phyloP scores from a whole-genome alignment of 192 early-diverging fungal genomes.

The Coemansia sp. region DNA sequence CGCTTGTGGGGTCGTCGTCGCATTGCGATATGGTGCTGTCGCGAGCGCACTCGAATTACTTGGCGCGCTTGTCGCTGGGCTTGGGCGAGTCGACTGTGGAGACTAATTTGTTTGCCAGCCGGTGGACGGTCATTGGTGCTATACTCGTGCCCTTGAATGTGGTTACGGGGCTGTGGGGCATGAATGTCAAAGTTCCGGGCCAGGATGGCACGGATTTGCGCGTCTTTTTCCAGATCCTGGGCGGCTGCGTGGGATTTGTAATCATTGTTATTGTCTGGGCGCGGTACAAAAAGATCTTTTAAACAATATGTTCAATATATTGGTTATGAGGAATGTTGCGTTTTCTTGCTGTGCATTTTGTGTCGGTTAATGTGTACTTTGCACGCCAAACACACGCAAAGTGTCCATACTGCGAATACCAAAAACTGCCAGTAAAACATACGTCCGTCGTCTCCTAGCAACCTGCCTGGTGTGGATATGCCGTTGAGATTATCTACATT shows the following conservation, averaged over 20 bases:
- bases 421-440: slow-evolving; percentile 20
- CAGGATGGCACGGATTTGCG: slow-evolving; percentile 24
- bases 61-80: slow-evolving; percentile 67
- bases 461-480: slow-evolving; percentile 16
- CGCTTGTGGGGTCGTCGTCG: slow-evolving; percentile 64
- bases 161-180: slow-evolving; percentile 73
- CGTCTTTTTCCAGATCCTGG: slow-evolving; percentile 37
- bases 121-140: slow-evolving; percentile 80
- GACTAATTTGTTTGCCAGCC: slow-evolving; percentile 80
- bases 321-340: neutral
- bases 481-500: slow-evolving; percentile 39
- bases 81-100: slow-evolving; percentile 68
- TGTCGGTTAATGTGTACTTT: neutral
- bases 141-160: slow-evolving; percentile 89
- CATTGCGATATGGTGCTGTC: slow-evolving; percentile 72
- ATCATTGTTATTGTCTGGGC: slow-evolving; percentile 40
- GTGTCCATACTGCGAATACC: slow-evolving; percentile 6
- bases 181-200: slow-evolving; percentile 55
- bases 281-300: slow-evolving; percentile 41
- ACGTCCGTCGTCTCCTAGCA: neutral
- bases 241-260: slow-evolving; percentile 32
- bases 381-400: neutral
- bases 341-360: neutral
- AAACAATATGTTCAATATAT: neutral
- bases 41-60: slow-evolving; percentile 71